Conservation (phyloP, 1,284 basidiomycete genomes). For the Marasmius sp. region DNA sequence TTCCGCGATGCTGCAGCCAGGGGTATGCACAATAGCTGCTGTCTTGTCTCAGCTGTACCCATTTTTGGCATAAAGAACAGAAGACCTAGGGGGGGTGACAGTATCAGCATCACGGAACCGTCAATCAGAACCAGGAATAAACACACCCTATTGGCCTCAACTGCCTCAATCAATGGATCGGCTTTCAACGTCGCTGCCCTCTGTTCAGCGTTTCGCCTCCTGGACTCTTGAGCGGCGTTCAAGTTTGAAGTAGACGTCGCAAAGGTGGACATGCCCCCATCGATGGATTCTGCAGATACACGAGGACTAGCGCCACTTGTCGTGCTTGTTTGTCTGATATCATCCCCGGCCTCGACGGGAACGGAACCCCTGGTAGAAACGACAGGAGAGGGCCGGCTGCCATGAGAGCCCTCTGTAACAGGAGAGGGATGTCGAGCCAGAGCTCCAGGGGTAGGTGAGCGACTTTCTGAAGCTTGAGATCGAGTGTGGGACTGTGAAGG, state of each 20-base stretch:
- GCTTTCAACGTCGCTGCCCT: constrained; percentile 65
- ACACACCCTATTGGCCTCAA: constrained; percentile 67
- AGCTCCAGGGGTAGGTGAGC: not conserved
- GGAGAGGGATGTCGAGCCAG: not conserved
- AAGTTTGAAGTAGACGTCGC: not conserved
- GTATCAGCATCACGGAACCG: not conserved
- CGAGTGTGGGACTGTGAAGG: not conserved
- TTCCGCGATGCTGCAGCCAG: constrained; percentile 73
- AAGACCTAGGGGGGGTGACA: constrained; percentile 31
- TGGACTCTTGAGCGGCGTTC: constrained; percentile 50
- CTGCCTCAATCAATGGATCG: constrained; percentile 60
- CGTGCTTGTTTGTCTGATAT: not conserved
- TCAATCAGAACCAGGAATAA: not conserved
- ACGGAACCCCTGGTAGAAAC: not conserved
- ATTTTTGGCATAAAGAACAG: constrained; percentile 71
- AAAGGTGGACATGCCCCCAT: not conserved
- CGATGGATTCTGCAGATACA: not conserved
- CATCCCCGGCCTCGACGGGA: not conserved
- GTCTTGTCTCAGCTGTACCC: constrained; percentile 76
- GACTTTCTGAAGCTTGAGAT: not conserved
- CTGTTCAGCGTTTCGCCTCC: constrained; percentile 71
- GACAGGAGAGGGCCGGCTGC: no score
- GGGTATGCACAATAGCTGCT: constrained; percentile 74
- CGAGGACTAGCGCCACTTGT: not conserved
- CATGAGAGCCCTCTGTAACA: not conserved